Conservation (phyloP, 2,329 filamentous ascomycete genomes). For the Arthrobotrys iridis region DNA sequence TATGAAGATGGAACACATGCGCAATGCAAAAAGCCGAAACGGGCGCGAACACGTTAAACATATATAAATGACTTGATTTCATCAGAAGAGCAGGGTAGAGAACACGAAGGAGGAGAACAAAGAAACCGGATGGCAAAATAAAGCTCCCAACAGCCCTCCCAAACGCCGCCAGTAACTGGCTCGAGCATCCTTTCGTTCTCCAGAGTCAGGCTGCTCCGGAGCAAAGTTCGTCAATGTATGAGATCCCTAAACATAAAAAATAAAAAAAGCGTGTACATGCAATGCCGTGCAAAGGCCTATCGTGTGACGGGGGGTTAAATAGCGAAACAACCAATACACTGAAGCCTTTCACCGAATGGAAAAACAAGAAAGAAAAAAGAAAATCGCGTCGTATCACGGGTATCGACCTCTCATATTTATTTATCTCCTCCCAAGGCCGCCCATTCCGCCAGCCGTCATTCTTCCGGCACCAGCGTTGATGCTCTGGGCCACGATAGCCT, state of each 20-base stretch:
- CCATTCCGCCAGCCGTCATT: conserved; percentile 58
- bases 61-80: conserved; percentile 23
- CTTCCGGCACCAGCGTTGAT: conserved; percentile 70
- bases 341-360: not conserved
- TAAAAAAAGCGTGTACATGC: not conserved
- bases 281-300: conserved; percentile 55
- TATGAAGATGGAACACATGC: too few relatives aligned
- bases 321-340: conserved; percentile 22
- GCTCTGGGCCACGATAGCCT: conserved; percentile 94
- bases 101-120: not conserved
- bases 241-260: conserved; percentile 7
- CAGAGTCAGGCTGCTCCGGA: conserved; percentile 58
- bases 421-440: conserved; percentile 55
- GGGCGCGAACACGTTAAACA: conserved; percentile 52
- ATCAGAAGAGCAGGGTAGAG: conserved; percentile 53
- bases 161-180: conserved; percentile 58
- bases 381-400: not conserved
- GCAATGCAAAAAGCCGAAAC: conserved; percentile 3
- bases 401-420: not conserved
- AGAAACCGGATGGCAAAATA: conserved; percentile 21
- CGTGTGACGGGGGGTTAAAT: not conserved
- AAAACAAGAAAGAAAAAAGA: not conserved
- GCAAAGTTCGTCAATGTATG: conserved; percentile 24
- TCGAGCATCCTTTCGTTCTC: conserved; percentile 59
- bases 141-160: conserved; percentile 31